These are phyloP conservation scores for Sordariomycetes sp. DNA, from an alignment of 2,329 filamentous ascomycete genomes.

Conservation along the genomic window DNA sequence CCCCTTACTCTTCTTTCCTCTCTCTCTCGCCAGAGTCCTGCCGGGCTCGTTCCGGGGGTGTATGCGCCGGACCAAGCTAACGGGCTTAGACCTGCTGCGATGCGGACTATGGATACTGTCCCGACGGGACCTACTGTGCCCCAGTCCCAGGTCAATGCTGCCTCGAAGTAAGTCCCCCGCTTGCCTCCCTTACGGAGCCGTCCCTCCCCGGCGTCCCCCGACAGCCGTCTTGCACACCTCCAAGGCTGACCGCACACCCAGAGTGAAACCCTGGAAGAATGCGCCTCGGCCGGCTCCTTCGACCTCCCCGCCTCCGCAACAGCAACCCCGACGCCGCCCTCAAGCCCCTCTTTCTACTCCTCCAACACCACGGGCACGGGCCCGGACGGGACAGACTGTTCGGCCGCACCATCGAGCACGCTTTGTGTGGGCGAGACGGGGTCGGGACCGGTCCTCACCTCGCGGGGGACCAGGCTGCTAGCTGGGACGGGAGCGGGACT, in stretches of 20 bases:
- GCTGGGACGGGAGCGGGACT: neutral
- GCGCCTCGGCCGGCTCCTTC: neutral
- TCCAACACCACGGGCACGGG: neutral
- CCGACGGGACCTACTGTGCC: neutral
- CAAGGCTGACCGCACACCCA: neutral
- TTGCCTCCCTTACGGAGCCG: neutral
- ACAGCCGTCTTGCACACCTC: neutral
- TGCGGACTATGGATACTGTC: constrained; percentile 1
- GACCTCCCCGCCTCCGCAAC: neutral
- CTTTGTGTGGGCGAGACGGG: too few species aligned
- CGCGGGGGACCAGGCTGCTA: neutral
- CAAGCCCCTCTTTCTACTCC: neutral
- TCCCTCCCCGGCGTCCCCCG: neutral
- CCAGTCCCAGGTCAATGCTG: constrained; percentile 3
- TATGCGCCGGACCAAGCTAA: neutral
- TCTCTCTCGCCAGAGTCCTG: neutral
- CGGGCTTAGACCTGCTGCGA: constrained; percentile 1
- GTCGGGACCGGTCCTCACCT: neutral
- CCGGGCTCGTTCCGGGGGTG: neutral
- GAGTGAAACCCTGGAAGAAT: constrained; percentile 1
- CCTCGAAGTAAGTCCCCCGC: neutral
- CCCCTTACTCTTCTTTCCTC: neutral
- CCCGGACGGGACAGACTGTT: neutral
- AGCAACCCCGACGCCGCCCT: neutral
- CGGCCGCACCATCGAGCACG: neutral